Percentiles rank a stretch among this genome's conserved stretches.
These are phyloP conservation scores for Cercospora canescens DNA, from an alignment of 2,329 filamentous ascomycete species.

Conservation along the genomic window DNA sequence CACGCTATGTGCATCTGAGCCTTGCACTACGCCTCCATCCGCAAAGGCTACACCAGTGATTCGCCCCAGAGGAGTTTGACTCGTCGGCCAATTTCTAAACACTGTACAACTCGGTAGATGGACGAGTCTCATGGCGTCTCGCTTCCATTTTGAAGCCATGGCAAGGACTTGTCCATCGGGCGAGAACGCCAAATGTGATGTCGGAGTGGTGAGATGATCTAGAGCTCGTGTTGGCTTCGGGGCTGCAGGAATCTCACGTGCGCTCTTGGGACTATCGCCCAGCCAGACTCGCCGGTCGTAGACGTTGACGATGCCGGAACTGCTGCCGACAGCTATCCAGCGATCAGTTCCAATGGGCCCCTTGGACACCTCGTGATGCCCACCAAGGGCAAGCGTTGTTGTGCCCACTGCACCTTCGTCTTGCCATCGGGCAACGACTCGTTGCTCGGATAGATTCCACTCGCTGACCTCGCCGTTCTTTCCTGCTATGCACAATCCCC, in stretches of 20 bases:
- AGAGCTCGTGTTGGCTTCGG: conserved; percentile 74
- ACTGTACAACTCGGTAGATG: conserved; percentile 92
- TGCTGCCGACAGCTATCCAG: conserved; percentile 87
- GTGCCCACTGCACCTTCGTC: conserved; percentile 88
- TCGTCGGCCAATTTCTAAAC: conserved; percentile 95
- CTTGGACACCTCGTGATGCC: conserved; percentile 57
- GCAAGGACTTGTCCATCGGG: conserved; percentile 87
- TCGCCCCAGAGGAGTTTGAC: conserved; percentile 81
- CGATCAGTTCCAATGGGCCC: conserved; percentile 70
- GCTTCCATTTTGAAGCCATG: conserved; percentile 84
- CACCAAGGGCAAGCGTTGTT: conserved; percentile 78
- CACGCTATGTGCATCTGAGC: conserved; percentile 48
- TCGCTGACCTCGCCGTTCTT: conserved; percentile 89
- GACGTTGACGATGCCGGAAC: conserved; percentile 85
- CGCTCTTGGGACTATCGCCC: conserved; percentile 15
- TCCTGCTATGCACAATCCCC: conserved; percentile 78
- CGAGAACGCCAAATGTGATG: conserved; percentile 77
- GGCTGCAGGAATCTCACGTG: conserved; percentile 54
- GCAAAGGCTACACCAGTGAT: conserved; percentile 62
- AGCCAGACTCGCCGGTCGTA: conserved; percentile 76
- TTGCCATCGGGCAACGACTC: conserved; percentile 78
- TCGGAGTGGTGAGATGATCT: conserved; percentile 84
- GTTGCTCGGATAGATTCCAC: conserved; percentile 69
- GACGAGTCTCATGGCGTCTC: conserved; percentile 81
- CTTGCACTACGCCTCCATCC: conserved; percentile 36